Evolutionary conservation across 257 asterid genomes (phyloP), one percentile per base, ranked within the genome.

Genomic region (Nicotiana noctiflora): DNA sequence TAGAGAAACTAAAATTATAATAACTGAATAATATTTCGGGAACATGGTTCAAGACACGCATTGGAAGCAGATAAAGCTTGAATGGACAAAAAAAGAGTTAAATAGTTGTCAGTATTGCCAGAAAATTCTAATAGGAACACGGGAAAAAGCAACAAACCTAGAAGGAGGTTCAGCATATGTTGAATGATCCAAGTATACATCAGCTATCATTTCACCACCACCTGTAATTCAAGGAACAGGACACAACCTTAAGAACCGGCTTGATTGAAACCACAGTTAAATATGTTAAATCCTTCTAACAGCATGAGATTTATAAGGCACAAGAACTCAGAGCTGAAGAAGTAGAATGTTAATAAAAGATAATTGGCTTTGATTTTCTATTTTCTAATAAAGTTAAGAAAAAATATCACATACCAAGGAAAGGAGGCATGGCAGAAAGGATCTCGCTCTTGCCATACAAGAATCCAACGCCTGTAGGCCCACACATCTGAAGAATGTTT

Each of bases 401-500:
- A 44, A 62, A 37, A 40, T 51, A 11, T 74, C 81, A 65, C 94
- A 85, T 83, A 89, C 99, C 98, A 84, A 94, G 83, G 89, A 96
- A 96, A 82, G 99, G 99, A 80, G 97, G 98, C 99, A 96, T 96
- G 80, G 87, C 85, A 49, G 88, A 85, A 86, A 96, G 86, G 84
- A 91, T 90, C 87, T 92, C 95, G 51, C 87, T 85, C 85, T 92
- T 96, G 53, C 98, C 98, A 80, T 94, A 91, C 84, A 96, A 90
- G 92, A 96, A 92, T 83, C 99, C 99, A 25, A 96, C 83, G 97
- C 99, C 99, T 92, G 99, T 96, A 88, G 98, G 99, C 90, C 99
- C 99, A 91, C 99, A 96, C 99, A 96, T 96, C 99, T 96, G 98
- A 94, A 89, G 90, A 88, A 94, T 81, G 92, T 86, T 90, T 89